Evolutionary conservation across 2,329 filamentous ascomycete species (phyloP).

Genomic region (Sporothrix mexicana): DNA sequence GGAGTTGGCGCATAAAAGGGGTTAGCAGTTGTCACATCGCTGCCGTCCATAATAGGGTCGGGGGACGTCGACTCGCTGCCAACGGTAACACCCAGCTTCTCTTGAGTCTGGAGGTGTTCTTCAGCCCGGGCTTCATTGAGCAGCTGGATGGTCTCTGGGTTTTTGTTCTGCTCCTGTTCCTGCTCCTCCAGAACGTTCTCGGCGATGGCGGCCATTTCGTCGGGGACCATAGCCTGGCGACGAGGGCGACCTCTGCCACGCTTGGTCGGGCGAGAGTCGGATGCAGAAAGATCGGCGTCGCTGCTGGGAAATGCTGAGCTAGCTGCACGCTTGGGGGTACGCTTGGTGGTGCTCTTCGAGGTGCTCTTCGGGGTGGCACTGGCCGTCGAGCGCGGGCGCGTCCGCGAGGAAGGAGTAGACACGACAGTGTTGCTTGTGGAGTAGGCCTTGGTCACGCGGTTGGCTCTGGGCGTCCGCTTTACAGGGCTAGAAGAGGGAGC

Average conservation of each 20-base stretch:
- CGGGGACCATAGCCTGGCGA: constrained; percentile 40
- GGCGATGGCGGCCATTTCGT: constrained; percentile 41
- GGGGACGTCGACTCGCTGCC: constrained; percentile 15
- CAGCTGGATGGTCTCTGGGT: background rate
- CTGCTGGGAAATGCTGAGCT: constrained; percentile 25
- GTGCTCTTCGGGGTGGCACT: constrained; percentile 6
- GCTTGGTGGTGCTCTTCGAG: background rate
- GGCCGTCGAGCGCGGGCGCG: background rate
- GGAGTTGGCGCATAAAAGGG: background rate
- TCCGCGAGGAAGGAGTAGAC: background rate
- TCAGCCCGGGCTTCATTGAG: constrained; percentile 15
- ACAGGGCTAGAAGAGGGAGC: constrained; percentile 6
- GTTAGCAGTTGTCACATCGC: background rate
- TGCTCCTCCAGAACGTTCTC: constrained; percentile 37
- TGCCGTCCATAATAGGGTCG: constrained; percentile 23
- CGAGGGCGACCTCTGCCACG: constrained; percentile 43
- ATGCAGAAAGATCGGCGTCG: constrained; percentile 27
- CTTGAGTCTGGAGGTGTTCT: background rate
- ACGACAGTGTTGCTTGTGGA: background rate
- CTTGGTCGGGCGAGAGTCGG: constrained; percentile 41
- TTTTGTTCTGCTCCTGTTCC: background rate
- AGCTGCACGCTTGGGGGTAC: background rate
- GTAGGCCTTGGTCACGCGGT: constrained; percentile 1
- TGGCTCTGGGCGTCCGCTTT: constrained; percentile 21
- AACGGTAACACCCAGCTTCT: background rate